Evolutionary conservation across 2,329 filamentous ascomycete genomes (phyloP).

Genomic region (Thielaviopsis punctulata): DNA sequence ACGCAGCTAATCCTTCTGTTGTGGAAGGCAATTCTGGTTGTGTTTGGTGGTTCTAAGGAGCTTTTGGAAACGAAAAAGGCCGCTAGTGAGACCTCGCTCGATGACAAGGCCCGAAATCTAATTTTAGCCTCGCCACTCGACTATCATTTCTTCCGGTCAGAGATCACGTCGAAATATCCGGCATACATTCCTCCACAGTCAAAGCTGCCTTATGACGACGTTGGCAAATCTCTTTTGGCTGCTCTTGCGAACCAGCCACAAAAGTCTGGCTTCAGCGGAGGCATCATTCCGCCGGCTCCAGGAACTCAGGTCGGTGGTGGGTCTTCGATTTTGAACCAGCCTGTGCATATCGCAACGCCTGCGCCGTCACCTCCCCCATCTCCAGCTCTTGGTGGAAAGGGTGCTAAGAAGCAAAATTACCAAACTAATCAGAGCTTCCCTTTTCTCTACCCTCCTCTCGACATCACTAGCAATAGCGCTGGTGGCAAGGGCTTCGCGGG

Average conservation of each 20-base stretch:
- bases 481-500: slow-evolving; percentile 77
- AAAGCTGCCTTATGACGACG: slow-evolving; percentile 67
- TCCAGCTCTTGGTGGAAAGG: slow-evolving; percentile 71
- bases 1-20: slow-evolving; percentile 63
- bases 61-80: slow-evolving; percentile 57
- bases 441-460: slow-evolving; percentile 88
- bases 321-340: slow-evolving; percentile 74
- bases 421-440: slow-evolving; percentile 98
- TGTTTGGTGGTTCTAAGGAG: slow-evolving; percentile 64
- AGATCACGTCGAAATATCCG: slow-evolving; percentile 95
- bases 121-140: slow-evolving; percentile 90
- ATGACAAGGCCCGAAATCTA: slow-evolving; percentile 51
- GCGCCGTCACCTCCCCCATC: slow-evolving; percentile 91
- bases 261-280: slow-evolving; percentile 40
- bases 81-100: slow-evolving; percentile 42
- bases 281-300: slow-evolving; percentile 40
- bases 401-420: slow-evolving; percentile 96
- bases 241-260: slow-evolving; percentile 61
- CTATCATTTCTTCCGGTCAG: slow-evolving; percentile 90
- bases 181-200: slow-evolving; percentile 82
- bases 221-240: slow-evolving; percentile 80
- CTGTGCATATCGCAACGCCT: slow-evolving; percentile 96
- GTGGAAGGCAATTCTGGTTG: slow-evolving; percentile 80
- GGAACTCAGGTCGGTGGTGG: slow-evolving; percentile 39
- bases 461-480: slow-evolving; percentile 72